phyloP scores from a whole-genome alignment of 768 basidiomycete species.

The Boletellus sp. region DNA sequence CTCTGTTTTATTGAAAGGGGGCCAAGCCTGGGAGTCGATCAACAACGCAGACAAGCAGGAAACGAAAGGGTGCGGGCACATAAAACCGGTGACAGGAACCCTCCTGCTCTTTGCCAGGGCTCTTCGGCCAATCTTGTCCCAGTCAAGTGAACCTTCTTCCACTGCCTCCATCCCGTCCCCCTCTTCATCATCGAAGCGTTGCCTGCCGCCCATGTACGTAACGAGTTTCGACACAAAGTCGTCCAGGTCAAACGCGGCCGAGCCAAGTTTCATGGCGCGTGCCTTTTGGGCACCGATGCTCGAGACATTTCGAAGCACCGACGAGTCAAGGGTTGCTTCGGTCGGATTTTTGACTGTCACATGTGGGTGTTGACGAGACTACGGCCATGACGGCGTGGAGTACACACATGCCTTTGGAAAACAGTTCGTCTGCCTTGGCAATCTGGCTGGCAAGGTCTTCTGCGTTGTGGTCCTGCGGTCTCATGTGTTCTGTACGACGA shows the following conservation, averaged over 20 bases:
- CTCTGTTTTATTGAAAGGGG: constrained; percentile 86
- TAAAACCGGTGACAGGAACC: constrained; percentile 81
- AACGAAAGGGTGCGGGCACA: constrained; percentile 48
- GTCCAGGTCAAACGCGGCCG: constrained; percentile 86
- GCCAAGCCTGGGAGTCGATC: constrained; percentile 66
- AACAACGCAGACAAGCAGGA: constrained; percentile 4
- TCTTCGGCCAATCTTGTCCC: constrained; percentile 83
- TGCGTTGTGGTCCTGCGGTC: constrained; percentile 54
- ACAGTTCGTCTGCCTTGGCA: constrained; percentile 55
- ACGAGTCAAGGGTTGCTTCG: constrained; percentile 89
- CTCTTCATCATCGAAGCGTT: constrained; percentile 43
- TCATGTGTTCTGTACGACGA: constrained; percentile 37
- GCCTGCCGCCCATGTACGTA: constrained; percentile 71
- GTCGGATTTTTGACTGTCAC: constrained; percentile 69
- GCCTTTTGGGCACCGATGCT: constrained; percentile 82
- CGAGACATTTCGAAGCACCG: constrained; percentile 71
- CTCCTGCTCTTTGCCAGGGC: constrained; percentile 78
- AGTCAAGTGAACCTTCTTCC: constrained; percentile 58
- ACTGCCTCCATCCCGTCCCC: constrained; percentile 53
- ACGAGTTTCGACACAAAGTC: constrained; percentile 80
- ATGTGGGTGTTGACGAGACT: not conserved
- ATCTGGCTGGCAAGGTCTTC: constrained; percentile 56
- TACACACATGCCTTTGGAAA: constrained; percentile 51
- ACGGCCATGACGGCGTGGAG: constrained; percentile 1
- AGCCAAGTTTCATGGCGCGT: constrained; percentile 85